These are phyloP conservation scores for Ganoderma boninense DNA, from an alignment of 1,284 basidiomycete genomes.

Conservation along the genomic window DNA sequence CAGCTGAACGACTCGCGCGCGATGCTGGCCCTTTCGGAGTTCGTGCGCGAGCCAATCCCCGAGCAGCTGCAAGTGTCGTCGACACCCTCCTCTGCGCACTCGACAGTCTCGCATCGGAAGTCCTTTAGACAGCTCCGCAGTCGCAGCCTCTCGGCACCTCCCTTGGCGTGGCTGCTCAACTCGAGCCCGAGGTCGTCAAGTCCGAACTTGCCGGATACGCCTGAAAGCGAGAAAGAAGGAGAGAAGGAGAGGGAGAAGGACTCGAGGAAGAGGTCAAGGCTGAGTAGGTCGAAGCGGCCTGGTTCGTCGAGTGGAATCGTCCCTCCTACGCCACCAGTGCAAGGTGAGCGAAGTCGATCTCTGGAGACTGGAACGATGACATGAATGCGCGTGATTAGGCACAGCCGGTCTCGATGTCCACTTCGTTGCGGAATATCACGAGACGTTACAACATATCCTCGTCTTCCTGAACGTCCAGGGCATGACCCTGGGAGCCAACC, in stretches of 20 bases:
- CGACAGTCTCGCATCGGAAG: constrained; percentile 35
- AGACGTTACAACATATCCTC: constrained; percentile 79
- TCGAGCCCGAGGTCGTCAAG: constrained; percentile 37
- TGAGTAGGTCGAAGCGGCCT: constrained; percentile 38
- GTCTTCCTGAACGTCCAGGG: constrained; percentile 68
- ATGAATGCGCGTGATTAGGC: background rate
- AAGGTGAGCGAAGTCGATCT: constrained; percentile 25
- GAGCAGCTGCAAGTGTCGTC: constrained; percentile 13
- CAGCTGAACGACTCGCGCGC: constrained; percentile 53
- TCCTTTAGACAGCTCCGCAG: constrained; percentile 49
- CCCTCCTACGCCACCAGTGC: constrained; percentile 26
- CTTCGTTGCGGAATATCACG: constrained; percentile 87
- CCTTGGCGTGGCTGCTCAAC: constrained; percentile 70
- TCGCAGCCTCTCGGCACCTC: constrained; percentile 77
- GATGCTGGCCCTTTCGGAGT: constrained; percentile 67
- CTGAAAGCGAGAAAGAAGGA: constrained; percentile 27
- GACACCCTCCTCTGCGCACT: constrained; percentile 39
- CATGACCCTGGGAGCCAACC: constrained; percentile 52
- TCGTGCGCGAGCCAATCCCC: constrained; percentile 53
- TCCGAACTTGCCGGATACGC: constrained; percentile 26
- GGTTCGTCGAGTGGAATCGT: constrained; percentile 39
- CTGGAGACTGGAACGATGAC: too few species aligned
- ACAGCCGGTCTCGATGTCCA: constrained; percentile 56
- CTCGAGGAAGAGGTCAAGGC: constrained; percentile 13
- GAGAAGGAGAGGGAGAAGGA: constrained; percentile 30